Percentiles rank a stretch among this genome's conserved stretches.
Evolutionary conservation across 2,329 filamentous ascomycete species (phyloP).

Genomic region (Penicillium sumatraense): DNA sequence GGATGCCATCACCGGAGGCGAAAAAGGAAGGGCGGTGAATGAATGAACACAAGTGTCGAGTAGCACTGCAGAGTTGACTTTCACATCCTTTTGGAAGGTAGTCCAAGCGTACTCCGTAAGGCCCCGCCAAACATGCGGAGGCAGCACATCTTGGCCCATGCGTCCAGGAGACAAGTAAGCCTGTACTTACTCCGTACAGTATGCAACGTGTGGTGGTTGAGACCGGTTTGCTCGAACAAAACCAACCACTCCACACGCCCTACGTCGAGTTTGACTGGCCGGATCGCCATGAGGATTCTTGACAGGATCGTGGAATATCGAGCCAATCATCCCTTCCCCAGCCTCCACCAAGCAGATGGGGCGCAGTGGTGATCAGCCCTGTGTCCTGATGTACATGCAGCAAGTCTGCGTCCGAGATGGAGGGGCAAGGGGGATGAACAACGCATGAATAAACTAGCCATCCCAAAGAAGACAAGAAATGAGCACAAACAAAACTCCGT

Average conservation of each 20-base stretch:
- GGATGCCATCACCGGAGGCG: slow-evolving; percentile 4
- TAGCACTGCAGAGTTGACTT: slow-evolving; percentile 17
- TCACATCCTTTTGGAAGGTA: slow-evolving; percentile 1
- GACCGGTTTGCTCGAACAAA: neutral
- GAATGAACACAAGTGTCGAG: neutral
- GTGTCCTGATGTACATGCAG: neutral
- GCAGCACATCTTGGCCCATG: slow-evolving; percentile 12
- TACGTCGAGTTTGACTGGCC: slow-evolving; percentile 7
- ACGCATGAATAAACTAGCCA: neutral
- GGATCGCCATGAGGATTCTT: slow-evolving; percentile 11
- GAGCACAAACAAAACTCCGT: neutral
- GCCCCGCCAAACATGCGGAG: slow-evolving; percentile 16
- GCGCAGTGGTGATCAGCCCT: slow-evolving; percentile 32
- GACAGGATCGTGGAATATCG: slow-evolving; percentile 32
- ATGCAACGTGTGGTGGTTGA: slow-evolving; percentile 17
- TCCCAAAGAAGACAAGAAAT: neutral
- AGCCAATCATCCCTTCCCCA: slow-evolving; percentile 29
- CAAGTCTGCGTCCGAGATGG: neutral
- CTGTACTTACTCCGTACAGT: no score
- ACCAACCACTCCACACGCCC: neutral
- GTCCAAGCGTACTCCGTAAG: slow-evolving; percentile 14
- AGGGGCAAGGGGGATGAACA: neutral
- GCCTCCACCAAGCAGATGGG: slow-evolving; percentile 31
- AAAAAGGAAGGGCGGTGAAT: slow-evolving; percentile 14
- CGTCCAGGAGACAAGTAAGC: neutral